Conservation (phyloP, 2,329 filamentous ascomycete genomes). For the Ramularia collo-cygni region DNA sequence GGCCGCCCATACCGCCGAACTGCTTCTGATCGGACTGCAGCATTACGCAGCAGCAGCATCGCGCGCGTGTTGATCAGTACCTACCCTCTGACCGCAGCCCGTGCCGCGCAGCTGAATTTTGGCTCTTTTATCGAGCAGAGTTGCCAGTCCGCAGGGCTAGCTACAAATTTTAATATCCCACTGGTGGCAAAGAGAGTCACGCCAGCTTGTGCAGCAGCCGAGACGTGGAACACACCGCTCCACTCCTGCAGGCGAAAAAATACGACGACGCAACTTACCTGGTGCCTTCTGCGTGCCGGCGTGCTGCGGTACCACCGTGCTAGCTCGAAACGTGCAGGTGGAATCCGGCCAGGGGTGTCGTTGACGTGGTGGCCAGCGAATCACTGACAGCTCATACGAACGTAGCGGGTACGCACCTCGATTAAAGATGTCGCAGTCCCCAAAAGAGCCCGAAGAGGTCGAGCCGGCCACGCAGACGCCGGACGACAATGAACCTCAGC, state of each 20-base stretch:
- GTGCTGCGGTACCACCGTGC: slow-evolving; percentile 18
- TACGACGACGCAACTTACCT: too few species aligned
- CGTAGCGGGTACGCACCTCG: slow-evolving; percentile 18
- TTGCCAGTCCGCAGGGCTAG: background rate
- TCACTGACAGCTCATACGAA: slow-evolving; percentile 27
- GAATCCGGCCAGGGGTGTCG: slow-evolving; percentile 17
- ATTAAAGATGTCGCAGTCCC: slow-evolving; percentile 90
- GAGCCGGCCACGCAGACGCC: slow-evolving; percentile 70
- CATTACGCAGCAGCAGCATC: too few species aligned
- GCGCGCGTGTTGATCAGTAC: too few species aligned
- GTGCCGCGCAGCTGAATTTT: too few species aligned
- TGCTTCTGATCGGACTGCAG: too few species aligned
- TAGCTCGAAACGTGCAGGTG: slow-evolving; percentile 17
- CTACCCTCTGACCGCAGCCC: too few species aligned
- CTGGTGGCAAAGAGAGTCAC: slow-evolving; percentile 9
- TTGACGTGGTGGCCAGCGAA: slow-evolving; percentile 27
- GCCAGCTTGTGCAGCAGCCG: slow-evolving; percentile 3
- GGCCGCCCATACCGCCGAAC: too few species aligned
- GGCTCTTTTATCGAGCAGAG: background rate
- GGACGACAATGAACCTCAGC: slow-evolving; percentile 89
- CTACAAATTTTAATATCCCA: slow-evolving; percentile 1
- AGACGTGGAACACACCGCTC: slow-evolving; percentile 17
- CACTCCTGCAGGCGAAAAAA: slow-evolving; percentile 10
- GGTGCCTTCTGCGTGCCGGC: too few species aligned
- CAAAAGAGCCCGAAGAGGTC: slow-evolving; percentile 80